Evolutionary conservation across 169 alveolate species (phyloP).

Genomic region (Cystoisospora suis): DNA sequence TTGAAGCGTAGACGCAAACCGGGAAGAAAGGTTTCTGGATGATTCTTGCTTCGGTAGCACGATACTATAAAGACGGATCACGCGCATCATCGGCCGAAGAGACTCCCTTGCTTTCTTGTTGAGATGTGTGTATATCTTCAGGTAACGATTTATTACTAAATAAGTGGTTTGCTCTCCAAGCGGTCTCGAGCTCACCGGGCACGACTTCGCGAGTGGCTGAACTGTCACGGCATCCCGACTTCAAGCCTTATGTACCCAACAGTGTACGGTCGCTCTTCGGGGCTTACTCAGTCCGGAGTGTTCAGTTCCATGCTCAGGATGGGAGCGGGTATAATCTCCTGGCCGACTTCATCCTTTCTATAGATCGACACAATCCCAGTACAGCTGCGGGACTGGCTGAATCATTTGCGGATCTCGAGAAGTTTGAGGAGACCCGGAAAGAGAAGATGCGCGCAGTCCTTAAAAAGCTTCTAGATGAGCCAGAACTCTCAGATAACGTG

Average conservation of each 20-base stretch:
- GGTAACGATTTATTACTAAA: background rate
- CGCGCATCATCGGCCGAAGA: no score
- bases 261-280: background rate
- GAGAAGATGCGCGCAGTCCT: background rate
- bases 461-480: background rate
- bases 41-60: no score
- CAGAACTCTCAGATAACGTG: background rate
- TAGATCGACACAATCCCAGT: background rate
- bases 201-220: background rate
- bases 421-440: background rate
- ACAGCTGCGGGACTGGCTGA: background rate
- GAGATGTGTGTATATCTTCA: background rate
- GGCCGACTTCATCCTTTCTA: constrained; percentile 16
- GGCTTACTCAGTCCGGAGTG: background rate
- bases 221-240: background rate
- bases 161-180: constrained; percentile 6
- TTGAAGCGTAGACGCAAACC: no score
- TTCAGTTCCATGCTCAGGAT: constrained; percentile 23
- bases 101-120: no score
- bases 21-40: no score
- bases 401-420: background rate
- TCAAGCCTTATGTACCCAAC: background rate
- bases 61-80: no score
- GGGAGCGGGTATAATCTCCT: constrained; percentile 61
- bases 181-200: background rate